Evolutionary conservation across 1,139 yeast genomes (phyloP), one percentile per base, ranked within the genome.

Genomic region (Magnusiomyces clavatus): DNA sequence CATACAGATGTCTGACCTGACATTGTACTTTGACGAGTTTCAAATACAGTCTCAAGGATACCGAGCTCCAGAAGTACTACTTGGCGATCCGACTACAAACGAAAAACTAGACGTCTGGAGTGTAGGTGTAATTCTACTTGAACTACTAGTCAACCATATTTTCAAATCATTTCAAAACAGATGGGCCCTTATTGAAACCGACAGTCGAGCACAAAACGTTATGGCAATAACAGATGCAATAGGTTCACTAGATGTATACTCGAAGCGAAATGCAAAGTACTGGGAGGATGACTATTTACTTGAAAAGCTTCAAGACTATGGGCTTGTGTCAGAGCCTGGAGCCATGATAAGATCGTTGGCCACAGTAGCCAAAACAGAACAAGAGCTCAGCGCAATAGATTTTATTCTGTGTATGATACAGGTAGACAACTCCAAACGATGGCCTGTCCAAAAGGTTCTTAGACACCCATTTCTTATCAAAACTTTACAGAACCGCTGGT

Each of bases 351-450:
- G 45, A 38, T 48, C 35, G 43, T 35, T 49, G 20, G 53, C 49
- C 16, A 40, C 39, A 16, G 48, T 51, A 37, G 50, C 49, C 47
- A 43, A 49, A 43, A 43, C 17, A 31, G 46, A 20, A 20, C 52
- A 43, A 38, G 51, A 43, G 31, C 48, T 11, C 34, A 49, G 49
- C 29, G 54, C 48, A 20, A 46, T 46, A n/a, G 52, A 43, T 38
- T 63, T 63, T 43, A 51, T 63, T 12, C 46, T 40, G 20, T 47
- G 57, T 19, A 43, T 63, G 44, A 49, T 87, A 35, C 84, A 92
- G 67, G 92, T 86, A 46, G 95, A 87, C 67, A 90, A 85, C 46
- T 76, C 81, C 61, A 82, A 80, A 60, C 77, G 96, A 64, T 94
- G 95, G 5, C 77, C 81, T 45, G 85, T 95, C 1, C 88, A 82